Evolutionary conservation across 2,329 filamentous ascomycete species (phyloP).

Genomic region (Venturia aucupariae): DNA sequence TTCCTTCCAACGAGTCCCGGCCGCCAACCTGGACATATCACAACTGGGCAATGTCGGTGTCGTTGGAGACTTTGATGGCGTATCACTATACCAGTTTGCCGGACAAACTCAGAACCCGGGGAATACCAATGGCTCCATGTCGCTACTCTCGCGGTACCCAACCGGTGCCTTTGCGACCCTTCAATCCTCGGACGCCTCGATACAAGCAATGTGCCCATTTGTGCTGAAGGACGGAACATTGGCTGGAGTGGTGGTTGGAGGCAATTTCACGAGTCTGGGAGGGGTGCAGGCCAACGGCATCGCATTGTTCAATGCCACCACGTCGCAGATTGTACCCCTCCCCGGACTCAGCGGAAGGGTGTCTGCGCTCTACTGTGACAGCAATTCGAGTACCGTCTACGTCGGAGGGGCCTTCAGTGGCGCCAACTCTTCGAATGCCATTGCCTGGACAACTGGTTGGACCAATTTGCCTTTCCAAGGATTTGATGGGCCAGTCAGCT

Average conservation of each 20-base stretch:
- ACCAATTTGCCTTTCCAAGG: constrained; percentile 79
- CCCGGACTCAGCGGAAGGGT: constrained; percentile 77
- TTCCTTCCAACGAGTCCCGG: constrained; percentile 52
- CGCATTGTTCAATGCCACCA: constrained; percentile 70
- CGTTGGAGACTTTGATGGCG: constrained; percentile 80
- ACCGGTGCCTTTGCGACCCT: constrained; percentile 74
- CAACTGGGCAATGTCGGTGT: constrained; percentile 75
- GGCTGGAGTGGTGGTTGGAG: constrained; percentile 73
- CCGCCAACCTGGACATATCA: constrained; percentile 67
- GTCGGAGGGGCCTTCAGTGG: constrained; percentile 80
- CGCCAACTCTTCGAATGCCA: constrained; percentile 77
- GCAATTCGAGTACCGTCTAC: constrained; percentile 68
- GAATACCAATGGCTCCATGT: constrained; percentile 68
- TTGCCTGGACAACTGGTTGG: constrained; percentile 68
- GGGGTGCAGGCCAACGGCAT: constrained; percentile 66
- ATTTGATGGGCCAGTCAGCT: constrained; percentile 85
- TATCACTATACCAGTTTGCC: constrained; percentile 80
- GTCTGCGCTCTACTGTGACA: constrained; percentile 73
- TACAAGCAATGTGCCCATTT: constrained; percentile 81
- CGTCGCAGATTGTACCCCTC: constrained; percentile 60
- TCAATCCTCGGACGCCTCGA: constrained; percentile 70
- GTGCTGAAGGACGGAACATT: constrained; percentile 55
- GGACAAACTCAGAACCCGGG: constrained; percentile 62
- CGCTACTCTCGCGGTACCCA: constrained; percentile 71
- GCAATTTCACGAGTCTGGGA: constrained; percentile 90